phyloP scores from a whole-genome alignment of 208 protist genomes.

The Trichomonas tenax region DNA sequence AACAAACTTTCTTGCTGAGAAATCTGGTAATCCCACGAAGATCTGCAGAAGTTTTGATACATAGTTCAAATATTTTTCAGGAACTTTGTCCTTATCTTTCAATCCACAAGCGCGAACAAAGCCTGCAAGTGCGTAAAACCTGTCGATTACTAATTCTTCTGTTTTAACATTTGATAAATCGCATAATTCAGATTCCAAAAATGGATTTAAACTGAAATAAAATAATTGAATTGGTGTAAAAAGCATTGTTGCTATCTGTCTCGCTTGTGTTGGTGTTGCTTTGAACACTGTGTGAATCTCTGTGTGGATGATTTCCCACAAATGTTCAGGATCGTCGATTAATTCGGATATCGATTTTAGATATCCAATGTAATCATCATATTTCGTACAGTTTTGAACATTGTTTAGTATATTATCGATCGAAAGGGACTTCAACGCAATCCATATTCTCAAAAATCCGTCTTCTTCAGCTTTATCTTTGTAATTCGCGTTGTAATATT shows the following conservation, averaged over 20 bases:
- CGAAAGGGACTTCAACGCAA: no score
- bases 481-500: no score
- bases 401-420: no score
- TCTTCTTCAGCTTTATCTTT: no score
- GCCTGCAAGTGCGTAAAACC: neutral
- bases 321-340: neutral
- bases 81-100: neutral
- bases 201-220: neutral
- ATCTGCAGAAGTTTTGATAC: neutral
- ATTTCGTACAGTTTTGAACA: no score
- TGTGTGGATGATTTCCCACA: neutral
- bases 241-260: neutral
- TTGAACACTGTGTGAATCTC: neutral
- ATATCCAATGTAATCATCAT: neutral
- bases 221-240: neutral
- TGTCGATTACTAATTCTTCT: neutral
- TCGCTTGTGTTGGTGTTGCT: neutral
- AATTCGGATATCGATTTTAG: neutral
- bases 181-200: neutral
- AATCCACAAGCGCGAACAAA: neutral
- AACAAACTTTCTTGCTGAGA: neutral
- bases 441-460: no score
- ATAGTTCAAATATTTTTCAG: neutral
- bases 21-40: neutral
- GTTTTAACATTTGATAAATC: neutral